Conservation (phyloP, 306 rosid species). For the Carpinus fangiana region DNA sequence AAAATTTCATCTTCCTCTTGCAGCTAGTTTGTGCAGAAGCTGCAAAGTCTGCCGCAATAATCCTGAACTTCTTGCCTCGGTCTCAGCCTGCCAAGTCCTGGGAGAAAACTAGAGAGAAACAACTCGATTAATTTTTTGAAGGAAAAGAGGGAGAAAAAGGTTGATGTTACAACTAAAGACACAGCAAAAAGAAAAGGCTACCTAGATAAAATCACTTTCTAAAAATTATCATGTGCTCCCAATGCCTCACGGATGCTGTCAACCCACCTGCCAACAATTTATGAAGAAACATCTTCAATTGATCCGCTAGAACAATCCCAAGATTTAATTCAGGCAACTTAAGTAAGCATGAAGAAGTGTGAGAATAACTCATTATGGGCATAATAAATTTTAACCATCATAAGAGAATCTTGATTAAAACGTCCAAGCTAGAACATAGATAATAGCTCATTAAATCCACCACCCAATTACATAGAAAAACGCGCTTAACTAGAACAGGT, state of each 20-base stretch:
- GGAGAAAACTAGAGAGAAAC: conserved; percentile 11
- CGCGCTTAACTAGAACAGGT: too few relatives aligned
- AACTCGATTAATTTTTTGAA: background rate
- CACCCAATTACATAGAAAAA: too few relatives aligned
- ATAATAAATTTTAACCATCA: too few relatives aligned
- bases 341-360: too few relatives aligned
- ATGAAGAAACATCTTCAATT: background rate
- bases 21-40: conserved; percentile 2
- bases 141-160: conserved; percentile 17
- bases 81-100: conserved; percentile 3
- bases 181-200: conserved; percentile 22
- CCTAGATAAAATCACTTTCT: conserved; percentile 38
- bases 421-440: too few relatives aligned
- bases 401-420: too few relatives aligned
- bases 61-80: background rate
- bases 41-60: background rate
- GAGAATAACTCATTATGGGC: too few relatives aligned
- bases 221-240: conserved; percentile 35
- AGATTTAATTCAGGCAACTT: background rate
- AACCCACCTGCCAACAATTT: conserved; percentile 71
- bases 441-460: too few relatives aligned
- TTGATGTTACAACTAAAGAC: conserved; percentile 14
- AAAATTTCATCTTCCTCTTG: background rate
- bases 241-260: conserved; percentile 84
- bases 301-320: background rate